Evolutionary conservation across 495 filamentous ascomycete species (phyloP).

Genomic region (Lophiotrema nucula): DNA sequence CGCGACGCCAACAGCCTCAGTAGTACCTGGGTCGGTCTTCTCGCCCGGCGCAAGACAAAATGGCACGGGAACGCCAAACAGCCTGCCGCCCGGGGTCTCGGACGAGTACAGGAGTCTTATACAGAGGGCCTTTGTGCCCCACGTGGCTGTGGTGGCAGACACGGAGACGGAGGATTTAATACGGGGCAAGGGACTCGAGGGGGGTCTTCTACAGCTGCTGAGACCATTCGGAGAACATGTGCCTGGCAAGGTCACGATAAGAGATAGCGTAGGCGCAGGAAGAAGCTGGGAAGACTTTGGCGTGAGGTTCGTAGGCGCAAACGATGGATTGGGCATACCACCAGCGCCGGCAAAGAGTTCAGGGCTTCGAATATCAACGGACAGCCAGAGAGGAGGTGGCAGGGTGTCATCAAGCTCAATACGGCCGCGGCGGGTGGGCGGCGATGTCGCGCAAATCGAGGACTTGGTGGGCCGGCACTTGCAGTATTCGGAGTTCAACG

Average conservation of each 20-base stretch:
- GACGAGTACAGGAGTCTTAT: constrained; percentile 73
- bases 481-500: constrained; percentile 44
- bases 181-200: constrained; percentile 77
- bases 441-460: constrained; percentile 58
- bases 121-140: constrained; percentile 79
- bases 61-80: constrained; percentile 28
- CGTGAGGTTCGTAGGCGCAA: constrained; percentile 68
- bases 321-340: constrained; percentile 58
- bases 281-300: constrained; percentile 85
- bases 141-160: constrained; percentile 80
- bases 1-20: constrained; percentile 36
- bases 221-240: constrained; percentile 90
- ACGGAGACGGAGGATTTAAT: constrained; percentile 77
- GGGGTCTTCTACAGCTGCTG: constrained; percentile 78
- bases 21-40: constrained; percentile 40
- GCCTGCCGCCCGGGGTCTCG: constrained; percentile 19
- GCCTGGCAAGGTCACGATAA: constrained; percentile 80
- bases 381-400: constrained; percentile 28
- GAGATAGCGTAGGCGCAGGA: constrained; percentile 83
- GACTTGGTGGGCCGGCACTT: constrained; percentile 57
- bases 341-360: constrained; percentile 42
- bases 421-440: constrained; percentile 40
- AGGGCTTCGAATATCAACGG: constrained; percentile 31
- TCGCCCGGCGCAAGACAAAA: constrained; percentile 34
- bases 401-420: constrained; percentile 20